phyloP scores from a whole-genome alignment of 1,284 basidiomycete genomes.

The Vanrija pseudolonga region DNA sequence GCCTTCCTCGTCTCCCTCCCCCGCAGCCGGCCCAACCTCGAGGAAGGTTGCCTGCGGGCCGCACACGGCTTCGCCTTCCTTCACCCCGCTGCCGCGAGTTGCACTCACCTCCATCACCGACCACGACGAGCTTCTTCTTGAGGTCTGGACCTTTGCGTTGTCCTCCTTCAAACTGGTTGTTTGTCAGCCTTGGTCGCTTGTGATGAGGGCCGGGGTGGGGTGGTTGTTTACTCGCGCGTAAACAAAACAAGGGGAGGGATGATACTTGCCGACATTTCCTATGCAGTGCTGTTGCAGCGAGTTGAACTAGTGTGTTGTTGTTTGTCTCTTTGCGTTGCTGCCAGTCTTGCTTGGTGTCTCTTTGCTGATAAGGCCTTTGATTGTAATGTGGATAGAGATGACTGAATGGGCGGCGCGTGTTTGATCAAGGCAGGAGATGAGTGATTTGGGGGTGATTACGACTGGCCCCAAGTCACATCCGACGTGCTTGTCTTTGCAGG shows the following conservation, averaged over 20 bases:
- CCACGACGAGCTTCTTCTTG: constrained; percentile 85
- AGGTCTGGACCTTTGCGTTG: constrained; percentile 61
- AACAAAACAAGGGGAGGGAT: neutral
- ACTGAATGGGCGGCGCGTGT: too few species aligned
- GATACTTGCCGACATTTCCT: constrained; percentile 1
- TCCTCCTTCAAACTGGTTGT: constrained; percentile 3
- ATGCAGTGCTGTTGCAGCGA: too few species aligned
- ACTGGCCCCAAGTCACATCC: too few species aligned
- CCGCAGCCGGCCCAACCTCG: neutral
- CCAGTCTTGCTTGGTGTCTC: neutral
- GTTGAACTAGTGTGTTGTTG: neutral
- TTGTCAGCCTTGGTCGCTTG: neutral
- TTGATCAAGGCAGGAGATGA: too few species aligned
- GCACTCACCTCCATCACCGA: constrained; percentile 52
- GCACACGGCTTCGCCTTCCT: too few species aligned
- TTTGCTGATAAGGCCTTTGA: too few species aligned
- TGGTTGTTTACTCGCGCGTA: neutral
- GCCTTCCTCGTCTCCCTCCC: neutral
- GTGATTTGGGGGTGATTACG: too few species aligned
- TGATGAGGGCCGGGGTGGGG: neutral
- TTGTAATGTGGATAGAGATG: too few species aligned
- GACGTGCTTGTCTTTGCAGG: too few species aligned
- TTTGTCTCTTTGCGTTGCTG: neutral
- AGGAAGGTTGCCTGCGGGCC: too few species aligned
- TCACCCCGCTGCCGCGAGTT: neutral